Percentiles rank a stretch among this genome's conserved stretches.
Conservation (phyloP, 2,329 filamentous ascomycete genomes). For the Apiospora kogelbergensis region DNA sequence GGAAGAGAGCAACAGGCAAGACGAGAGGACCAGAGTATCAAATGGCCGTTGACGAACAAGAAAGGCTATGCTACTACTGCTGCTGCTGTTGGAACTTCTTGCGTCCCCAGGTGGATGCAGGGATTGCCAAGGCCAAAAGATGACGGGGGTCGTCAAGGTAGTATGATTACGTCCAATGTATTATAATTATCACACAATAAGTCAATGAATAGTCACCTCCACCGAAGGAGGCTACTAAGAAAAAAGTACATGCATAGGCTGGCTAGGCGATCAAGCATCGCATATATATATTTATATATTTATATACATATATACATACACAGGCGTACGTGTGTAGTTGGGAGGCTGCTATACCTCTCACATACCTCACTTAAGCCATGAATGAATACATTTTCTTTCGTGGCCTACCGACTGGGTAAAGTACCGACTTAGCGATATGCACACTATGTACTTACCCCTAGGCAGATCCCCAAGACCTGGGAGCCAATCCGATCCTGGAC, state of each 20-base stretch:
- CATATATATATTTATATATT: not conserved
- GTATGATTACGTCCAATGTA: conserved; percentile 1
- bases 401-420: not conserved
- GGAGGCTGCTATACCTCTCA: not conserved
- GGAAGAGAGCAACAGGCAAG: not conserved
- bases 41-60: not conserved
- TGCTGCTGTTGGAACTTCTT: not conserved
- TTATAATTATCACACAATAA: not conserved
- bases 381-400: not conserved
- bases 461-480: conserved; percentile 5
- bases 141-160: not conserved
- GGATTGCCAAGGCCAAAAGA: not conserved
- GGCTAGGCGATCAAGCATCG: not conserved
- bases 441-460: conserved; percentile 8
- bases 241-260: not conserved
- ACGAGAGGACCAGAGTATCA: not conserved
- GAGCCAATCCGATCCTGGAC: conserved; percentile 5
- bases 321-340: not conserved
- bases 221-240: not conserved
- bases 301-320: not conserved
- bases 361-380: not conserved
- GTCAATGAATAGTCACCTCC: not conserved
- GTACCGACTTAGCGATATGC: conserved; percentile 5
- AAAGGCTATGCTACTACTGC: not conserved
- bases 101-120: not conserved